Conservation (phyloP, 176 grass and related monocot genomes). For the Eragrostis curvula region DNA sequence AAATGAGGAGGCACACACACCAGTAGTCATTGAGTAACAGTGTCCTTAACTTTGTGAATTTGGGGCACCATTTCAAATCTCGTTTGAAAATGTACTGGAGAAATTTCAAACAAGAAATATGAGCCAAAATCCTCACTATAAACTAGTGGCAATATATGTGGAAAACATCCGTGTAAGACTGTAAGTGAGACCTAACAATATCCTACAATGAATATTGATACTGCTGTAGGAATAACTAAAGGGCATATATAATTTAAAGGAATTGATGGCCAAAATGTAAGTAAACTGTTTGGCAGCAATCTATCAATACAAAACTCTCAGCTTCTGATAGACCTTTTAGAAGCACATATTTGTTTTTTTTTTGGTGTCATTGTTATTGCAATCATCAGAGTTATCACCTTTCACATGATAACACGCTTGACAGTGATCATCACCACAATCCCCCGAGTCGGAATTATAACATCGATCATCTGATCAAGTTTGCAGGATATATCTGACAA, state of each 20-base stretch:
- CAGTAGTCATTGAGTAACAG: not conserved
- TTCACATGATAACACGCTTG: not conserved
- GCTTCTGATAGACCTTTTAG: constrained; percentile 10
- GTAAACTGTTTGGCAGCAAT: not conserved
- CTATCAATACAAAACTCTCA: not conserved
- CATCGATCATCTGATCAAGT: not conserved
- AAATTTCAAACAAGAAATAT: not conserved
- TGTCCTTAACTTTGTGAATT: constrained; percentile 24
- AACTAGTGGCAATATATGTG: not conserved
- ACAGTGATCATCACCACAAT: not conserved
- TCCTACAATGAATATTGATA: not conserved
- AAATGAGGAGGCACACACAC: constrained; percentile 11
- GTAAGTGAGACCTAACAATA: not conserved
- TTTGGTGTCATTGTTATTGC: no score
- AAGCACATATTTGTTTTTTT: constrained; percentile 3
- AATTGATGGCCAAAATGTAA: not conserved
- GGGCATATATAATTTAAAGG: not conserved
- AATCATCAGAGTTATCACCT: no score
- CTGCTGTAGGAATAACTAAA: not conserved
- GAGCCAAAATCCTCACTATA: not conserved
- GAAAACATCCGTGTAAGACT: not conserved
- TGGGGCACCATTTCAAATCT: constrained; percentile 29
- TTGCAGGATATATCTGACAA: not conserved
- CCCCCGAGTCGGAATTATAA: not conserved
- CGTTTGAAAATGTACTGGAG: constrained; percentile 25